phyloP scores from a whole-genome alignment of 2,329 filamentous ascomycete genomes.

The Colletotrichum spaethianum region DNA sequence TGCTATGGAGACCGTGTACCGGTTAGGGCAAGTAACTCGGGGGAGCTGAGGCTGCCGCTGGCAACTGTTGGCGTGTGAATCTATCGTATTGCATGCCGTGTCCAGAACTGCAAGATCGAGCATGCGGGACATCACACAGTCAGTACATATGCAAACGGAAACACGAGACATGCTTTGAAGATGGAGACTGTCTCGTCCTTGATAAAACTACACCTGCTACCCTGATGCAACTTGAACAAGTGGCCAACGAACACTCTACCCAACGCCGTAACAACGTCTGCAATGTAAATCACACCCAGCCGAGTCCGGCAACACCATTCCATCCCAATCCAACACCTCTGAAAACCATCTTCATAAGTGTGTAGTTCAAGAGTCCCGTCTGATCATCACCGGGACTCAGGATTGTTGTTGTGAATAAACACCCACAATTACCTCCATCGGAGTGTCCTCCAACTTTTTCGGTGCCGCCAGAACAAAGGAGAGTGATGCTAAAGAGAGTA shows the following conservation, averaged over 20 bases:
- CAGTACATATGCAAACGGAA: not conserved
- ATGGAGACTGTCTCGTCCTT: constrained; percentile 37
- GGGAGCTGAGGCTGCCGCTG: constrained; percentile 11
- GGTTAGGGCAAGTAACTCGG: constrained; percentile 10
- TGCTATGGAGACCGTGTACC: not conserved
- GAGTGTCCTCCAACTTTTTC: constrained; percentile 33
- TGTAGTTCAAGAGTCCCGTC: constrained; percentile 38
- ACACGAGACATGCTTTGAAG: constrained; percentile 8
- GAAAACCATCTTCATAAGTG: constrained; percentile 40
- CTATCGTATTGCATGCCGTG: constrained; percentile 20
- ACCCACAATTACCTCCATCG: constrained; percentile 39
- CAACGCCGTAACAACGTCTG: constrained; percentile 35
- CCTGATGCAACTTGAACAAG: constrained; percentile 35
- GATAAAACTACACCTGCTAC: constrained; percentile 37
- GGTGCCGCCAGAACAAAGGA: constrained; percentile 40
- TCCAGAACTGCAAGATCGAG: constrained; percentile 18
- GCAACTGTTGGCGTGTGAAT: constrained; percentile 24
- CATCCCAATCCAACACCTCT: constrained; percentile 36
- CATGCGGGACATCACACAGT: constrained; percentile 4
- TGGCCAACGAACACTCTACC: constrained; percentile 29
- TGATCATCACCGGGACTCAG: constrained; percentile 40
- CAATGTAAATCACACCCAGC: constrained; percentile 35
- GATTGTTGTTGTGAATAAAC: constrained; percentile 27
- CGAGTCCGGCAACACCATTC: constrained; percentile 37
- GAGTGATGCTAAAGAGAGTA: constrained; percentile 16